Base-by-base conservation (phyloP, 2,329 filamentous ascomycete genomes). In the Colletotrichum sp. region DNA sequence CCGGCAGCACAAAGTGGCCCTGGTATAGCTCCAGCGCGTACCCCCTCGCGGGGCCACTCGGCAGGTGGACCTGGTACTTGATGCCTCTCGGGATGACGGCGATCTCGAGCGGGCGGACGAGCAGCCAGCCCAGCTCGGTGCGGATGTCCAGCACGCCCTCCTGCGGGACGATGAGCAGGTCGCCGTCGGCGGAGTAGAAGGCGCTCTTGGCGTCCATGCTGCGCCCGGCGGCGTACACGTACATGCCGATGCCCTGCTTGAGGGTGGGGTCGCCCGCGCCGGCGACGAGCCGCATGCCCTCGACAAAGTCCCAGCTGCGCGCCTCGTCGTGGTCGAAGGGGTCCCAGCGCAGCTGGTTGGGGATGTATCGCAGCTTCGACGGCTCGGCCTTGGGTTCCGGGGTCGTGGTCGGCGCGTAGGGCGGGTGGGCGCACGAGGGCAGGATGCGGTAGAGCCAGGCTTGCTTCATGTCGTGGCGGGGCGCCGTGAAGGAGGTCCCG, bases 131-230 rank as follows among this genome's bases (percentile, higher is more conserved):
- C 64, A 96, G 88, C 84, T 96, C 95, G 2, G 95, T 96, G 80
- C 93, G 91, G 77, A 96, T 93, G 80, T 96, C 94, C 52, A 96
- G 86, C 16, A 89, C 89, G 4, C 95, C 95, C 78, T 94, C 91
- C 82, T 96, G 95, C 3, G 93, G 89, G 16, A 96, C 93, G 77
- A 96, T 92, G 72, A 96, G 85, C 80, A 95, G 90, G 82, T 96
- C 95, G 15, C 95, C 95, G 81, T 96, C 95, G 0, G 95, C 93
- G 5, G 94, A 96, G 88, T 96, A 98, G 83, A 96, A 98, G 0
- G 95, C 95, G 66, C 93, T 89, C 52, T 91, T 90, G n/a, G 89
- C 86, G 65, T 89, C 88, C 96, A 98, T 98, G 81, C 93, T 92
- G 82, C 91, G 93, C 24, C 94, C 95, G 0, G 94, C 95, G 2